Evolutionary conservation across 371 early-diverging fungal species (phyloP).

Genomic region (Mucor plumbeus): DNA sequence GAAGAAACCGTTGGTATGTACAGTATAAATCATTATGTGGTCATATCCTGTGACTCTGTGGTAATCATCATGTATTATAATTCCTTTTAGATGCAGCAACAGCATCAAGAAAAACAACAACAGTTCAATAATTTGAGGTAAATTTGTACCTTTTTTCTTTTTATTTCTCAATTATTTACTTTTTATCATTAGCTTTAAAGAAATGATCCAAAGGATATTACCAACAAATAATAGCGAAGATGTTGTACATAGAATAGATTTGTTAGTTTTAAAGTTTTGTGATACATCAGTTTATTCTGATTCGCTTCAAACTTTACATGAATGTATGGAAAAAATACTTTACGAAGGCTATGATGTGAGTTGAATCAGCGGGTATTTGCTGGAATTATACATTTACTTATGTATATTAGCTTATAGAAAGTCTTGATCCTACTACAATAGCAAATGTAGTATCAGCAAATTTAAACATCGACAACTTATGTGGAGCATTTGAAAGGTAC

Average conservation of each 20-base stretch:
- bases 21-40: conserved; percentile 12
- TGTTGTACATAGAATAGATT: conserved; percentile 13
- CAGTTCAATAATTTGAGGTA: conserved; percentile 8
- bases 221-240: background rate
- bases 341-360: conserved; percentile 23
- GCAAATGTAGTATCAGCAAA: background rate
- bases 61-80: background rate
- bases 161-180: background rate
- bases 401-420: background rate
- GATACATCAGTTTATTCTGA: conserved; percentile 21
- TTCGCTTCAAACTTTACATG: conserved; percentile 16
- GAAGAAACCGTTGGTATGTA: background rate
- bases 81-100: conserved; percentile 6
- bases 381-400: no score
- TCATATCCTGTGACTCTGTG: conserved; percentile 18
- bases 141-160: background rate
- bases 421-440: conserved; percentile 2
- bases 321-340: conserved; percentile 21
- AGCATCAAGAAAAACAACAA: background rate
- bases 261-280: conserved; percentile 25
- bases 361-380: no score
- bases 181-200: conserved; percentile 13
- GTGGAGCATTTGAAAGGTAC: conserved; percentile 52
- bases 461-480: conserved; percentile 28
- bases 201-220: conserved; percentile 9